A percentile compares a stretch with the other conserved stretches of the same genome.
Evolutionary conservation across 2,329 filamentous ascomycete species (phyloP).

Genomic region (Furcasterigmium sp.): DNA sequence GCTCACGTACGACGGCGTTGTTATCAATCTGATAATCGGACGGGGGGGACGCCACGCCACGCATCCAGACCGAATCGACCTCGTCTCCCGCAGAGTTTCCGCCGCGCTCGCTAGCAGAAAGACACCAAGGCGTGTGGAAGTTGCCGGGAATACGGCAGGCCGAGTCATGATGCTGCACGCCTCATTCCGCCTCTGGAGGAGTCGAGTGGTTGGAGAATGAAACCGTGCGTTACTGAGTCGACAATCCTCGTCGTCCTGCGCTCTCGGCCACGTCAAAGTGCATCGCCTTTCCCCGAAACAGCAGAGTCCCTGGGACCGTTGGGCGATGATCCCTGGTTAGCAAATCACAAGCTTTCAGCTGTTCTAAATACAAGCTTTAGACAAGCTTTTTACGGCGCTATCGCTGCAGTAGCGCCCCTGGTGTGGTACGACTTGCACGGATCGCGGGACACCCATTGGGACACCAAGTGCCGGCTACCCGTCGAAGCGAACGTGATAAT

Average conservation of each 20-base stretch:
- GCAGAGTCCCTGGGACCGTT: background rate
- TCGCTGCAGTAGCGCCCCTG: conserved; percentile 1
- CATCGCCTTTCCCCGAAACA: background rate
- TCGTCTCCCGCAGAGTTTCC: too few relatives aligned
- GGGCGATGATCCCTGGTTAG: background rate
- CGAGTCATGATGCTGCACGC: too few relatives aligned
- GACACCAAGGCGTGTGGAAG: too few relatives aligned
- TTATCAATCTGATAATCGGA: conserved; percentile 5
- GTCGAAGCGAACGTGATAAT: background rate
- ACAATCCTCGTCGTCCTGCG: too few relatives aligned
- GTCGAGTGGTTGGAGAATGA: too few relatives aligned
- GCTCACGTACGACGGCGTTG: background rate
- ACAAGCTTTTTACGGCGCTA: background rate
- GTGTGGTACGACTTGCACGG: background rate
- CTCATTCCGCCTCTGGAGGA: too few relatives aligned
- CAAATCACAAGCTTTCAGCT: conserved; percentile 1
- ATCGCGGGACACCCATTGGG: background rate
- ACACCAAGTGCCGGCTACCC: background rate
- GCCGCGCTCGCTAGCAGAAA: too few relatives aligned
- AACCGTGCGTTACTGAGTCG: too few relatives aligned
- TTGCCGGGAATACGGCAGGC: too few relatives aligned
- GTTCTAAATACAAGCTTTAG: conserved; percentile 2
- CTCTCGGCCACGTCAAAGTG: too few relatives aligned
- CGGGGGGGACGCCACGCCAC: too few relatives aligned
- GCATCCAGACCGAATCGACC: too few relatives aligned